phyloP scores from a whole-genome alignment of 306 rosid genomes.

The Clitoria ternatea region DNA sequence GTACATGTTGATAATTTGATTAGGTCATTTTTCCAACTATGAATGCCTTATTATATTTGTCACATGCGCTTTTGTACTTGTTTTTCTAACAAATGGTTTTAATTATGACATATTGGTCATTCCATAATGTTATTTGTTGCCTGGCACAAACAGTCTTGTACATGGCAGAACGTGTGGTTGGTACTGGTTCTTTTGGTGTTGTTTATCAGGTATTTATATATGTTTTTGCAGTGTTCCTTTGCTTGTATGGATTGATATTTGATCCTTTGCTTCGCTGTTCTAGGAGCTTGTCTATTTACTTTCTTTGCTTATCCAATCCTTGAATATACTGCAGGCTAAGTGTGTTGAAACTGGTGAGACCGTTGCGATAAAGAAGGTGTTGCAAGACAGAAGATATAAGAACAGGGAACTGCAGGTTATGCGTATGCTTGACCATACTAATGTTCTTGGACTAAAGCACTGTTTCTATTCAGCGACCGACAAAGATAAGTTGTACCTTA shows the following conservation, averaged over 20 bases:
- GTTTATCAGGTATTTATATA: constrained; percentile 80
- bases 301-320: not conserved
- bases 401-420: constrained; percentile 89
- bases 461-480: constrained; percentile 84
- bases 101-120: not conserved
- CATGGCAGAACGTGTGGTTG: constrained; percentile 95
- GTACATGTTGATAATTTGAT: not conserved
- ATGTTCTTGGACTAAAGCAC: constrained; percentile 71
- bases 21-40: not conserved
- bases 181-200: constrained; percentile 97
- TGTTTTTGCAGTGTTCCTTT: not conserved
- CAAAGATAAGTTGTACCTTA: constrained; percentile 83
- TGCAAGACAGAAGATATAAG: constrained; percentile 94
- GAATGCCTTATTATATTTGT: not conserved
- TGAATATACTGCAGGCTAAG: constrained; percentile 58
- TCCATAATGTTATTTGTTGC: constrained; percentile 1
- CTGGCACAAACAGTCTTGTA: constrained; percentile 66
- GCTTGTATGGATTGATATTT: not conserved
- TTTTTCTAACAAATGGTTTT: not conserved
- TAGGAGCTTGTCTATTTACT: not conserved
- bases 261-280: not conserved
- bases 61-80: not conserved
- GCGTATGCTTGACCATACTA: constrained; percentile 81
- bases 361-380: constrained; percentile 86
- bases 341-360: constrained; percentile 84